phyloP scores from a whole-genome alignment of 306 rosid species.

The Trifolium dubium region DNA sequence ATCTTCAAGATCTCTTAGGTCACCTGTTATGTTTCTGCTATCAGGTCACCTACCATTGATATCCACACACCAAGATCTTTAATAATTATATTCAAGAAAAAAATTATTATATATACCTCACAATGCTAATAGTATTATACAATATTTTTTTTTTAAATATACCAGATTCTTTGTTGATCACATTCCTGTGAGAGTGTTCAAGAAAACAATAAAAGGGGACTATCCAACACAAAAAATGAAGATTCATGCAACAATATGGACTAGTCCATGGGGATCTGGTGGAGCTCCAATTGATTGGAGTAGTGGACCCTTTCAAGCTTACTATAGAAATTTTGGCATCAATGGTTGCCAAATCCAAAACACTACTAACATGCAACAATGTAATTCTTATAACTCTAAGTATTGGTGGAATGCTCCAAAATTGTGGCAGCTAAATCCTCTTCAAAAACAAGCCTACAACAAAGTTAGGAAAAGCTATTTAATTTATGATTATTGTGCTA shows the following conservation, averaged over 20 bases:
- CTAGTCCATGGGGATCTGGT: conserved; percentile 22
- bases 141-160: neutral
- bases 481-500: neutral
- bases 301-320: conserved; percentile 36
- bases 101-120: no score
- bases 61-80: no score
- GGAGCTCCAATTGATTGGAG: conserved; percentile 34
- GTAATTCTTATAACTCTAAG: neutral
- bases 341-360: neutral
- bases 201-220: conserved; percentile 25
- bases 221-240: conserved; percentile 36
- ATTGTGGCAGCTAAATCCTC: neutral
- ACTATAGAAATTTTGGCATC: conserved; percentile 35
- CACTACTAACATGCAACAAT: conserved; percentile 4
- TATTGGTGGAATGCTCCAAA: conserved; percentile 31
- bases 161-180: conserved; percentile 39
- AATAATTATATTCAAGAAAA: no score
- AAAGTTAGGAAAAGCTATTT: neutral
- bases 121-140: no score
- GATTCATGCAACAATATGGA: conserved; percentile 40
- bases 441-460: neutral
- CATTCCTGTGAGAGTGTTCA: conserved; percentile 39
- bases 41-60: no score
- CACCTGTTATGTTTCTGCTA: no score
- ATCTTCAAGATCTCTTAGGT: no score